Evolutionary conservation across 2,329 filamentous ascomycete species (phyloP).

Genomic region (Talaromyces rugulosus): DNA sequence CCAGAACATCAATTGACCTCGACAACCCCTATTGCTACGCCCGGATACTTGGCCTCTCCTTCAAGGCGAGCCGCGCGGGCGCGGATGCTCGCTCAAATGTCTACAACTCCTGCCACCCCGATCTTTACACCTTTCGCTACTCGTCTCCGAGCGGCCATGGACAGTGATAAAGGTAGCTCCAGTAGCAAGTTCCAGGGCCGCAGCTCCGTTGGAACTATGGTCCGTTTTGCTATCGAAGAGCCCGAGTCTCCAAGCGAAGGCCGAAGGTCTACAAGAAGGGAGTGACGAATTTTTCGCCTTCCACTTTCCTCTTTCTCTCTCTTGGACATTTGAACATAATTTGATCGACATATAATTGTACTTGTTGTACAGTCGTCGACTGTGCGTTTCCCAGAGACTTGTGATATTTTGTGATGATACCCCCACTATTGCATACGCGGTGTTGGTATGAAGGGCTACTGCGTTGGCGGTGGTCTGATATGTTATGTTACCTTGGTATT

Average conservation of each 20-base stretch:
- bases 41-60: conserved; percentile 42
- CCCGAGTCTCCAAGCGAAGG: conserved; percentile 39
- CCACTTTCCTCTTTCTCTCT: neutral
- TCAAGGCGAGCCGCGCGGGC: conserved; percentile 43
- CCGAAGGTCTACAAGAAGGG: conserved; percentile 30
- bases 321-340: neutral
- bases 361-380: neutral
- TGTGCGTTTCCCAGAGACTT: neutral
- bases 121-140: conserved; percentile 41
- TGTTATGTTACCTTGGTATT: conserved; percentile 2
- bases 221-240: conserved; percentile 39
- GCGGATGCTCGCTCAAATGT: conserved; percentile 36
- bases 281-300: conserved; percentile 14
- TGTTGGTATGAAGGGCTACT: neutral
- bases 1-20: conserved; percentile 25
- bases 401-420: conserved; percentile 2
- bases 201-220: conserved; percentile 26
- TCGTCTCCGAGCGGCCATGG: conserved; percentile 27
- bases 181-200: conserved; percentile 16
- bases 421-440: conserved; percentile 9
- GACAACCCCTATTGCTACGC: conserved; percentile 36
- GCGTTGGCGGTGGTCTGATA: neutral
- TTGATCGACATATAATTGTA: conserved; percentile 14
- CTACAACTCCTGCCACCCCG: conserved; percentile 44
- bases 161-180: conserved; percentile 14